Base-by-base conservation (phyloP, 2,329 filamentous ascomycete species). In the Thyridium curvatum region DNA sequence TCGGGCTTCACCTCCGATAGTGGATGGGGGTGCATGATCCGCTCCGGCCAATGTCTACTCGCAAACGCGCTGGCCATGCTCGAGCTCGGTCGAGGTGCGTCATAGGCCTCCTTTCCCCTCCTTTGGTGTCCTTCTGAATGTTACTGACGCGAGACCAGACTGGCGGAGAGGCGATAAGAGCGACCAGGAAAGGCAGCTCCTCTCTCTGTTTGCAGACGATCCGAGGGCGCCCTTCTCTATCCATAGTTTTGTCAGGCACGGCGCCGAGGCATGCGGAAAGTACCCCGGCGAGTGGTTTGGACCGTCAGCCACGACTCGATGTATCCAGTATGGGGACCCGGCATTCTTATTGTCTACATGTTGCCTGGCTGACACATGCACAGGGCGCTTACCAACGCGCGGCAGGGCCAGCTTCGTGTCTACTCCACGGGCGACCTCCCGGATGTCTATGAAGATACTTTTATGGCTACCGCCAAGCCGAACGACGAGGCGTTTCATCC, bases 21-120 rank as follows among this genome's bases (percentile, higher is more conserved):
- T 9, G 93, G 93, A 37, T 98, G 94, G 89, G 93, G 93, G 0
- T 98, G 93, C 56, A 98, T 98, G 93, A 97, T 98, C 51, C 74
- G 93, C 43, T 96, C 91, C 6, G 93, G 93, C 4, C 93, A 98
- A 66, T 91, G 87, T 53, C 71, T 98, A 18, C 69, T 98, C 32
- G 91, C 91, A 33, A 98, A 97, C 61, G 75, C 91, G 2, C 70
- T 97, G 51, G 65, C 79, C 14, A 73, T 85, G 40, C 66, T 90
- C 35, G 71, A 75, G 30, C 66, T 96, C 16, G 91, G 93, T 15
- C 79, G 93, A 74, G 84, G 86, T 89, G 71, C 46, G 63, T 44
- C 39, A n/a, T 14, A 14, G 3, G 12, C 12, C 13, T 17, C 9
- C 5, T 7, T 7, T 15, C 32, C 12, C 8, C 4, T 4, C 40